Evolutionary conservation across 164 flowering plant genomes (phyloP).

Genomic region (Buxus sempervirens): DNA sequence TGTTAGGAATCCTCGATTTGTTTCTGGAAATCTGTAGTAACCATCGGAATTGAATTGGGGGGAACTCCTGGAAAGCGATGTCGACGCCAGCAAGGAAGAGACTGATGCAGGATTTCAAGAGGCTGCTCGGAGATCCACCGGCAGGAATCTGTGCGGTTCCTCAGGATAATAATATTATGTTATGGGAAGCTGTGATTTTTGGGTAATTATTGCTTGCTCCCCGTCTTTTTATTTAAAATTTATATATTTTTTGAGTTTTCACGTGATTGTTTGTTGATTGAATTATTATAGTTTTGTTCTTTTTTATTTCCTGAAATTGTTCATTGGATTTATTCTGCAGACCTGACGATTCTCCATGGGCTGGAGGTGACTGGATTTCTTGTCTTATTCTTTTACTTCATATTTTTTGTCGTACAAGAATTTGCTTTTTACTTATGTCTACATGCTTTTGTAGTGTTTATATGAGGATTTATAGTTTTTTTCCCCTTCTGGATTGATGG

Average conservation of each 20-base stretch:
- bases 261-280: background rate
- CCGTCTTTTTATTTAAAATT: background rate
- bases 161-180: background rate
- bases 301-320: background rate
- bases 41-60: no score
- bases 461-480: no score
- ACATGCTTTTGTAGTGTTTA: no score
- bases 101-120: conserved; percentile 5
- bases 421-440: no score
- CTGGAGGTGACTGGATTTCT: background rate
- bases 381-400: background rate
- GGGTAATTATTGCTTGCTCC: background rate
- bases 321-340: background rate
- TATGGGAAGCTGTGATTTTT: background rate
- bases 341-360: background rate
- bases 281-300: background rate
- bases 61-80: background rate
- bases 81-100: background rate
- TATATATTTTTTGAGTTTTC: no score
- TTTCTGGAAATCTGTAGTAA: no score
- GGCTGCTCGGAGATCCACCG: background rate
- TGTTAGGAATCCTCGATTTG: no score
- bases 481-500: no score
- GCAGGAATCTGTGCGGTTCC: background rate
- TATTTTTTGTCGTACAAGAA: background rate